Base-by-base conservation (phyloP, 768 basidiomycete species). In the Trametes coccinea region DNA sequence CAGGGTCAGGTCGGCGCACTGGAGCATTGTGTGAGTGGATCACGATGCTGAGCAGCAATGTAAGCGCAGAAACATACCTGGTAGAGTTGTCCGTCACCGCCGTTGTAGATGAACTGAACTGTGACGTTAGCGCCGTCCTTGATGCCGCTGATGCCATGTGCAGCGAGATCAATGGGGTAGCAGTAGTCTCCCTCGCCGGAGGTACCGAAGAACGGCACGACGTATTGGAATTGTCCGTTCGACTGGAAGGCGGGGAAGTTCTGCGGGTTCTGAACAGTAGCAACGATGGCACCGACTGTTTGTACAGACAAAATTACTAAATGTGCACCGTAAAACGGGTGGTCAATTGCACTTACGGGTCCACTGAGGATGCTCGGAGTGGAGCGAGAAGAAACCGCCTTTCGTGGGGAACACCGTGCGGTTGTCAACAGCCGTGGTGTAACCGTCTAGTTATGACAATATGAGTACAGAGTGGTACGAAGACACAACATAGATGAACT, bases 1-100 rank as follows among this genome's bases (percentile, higher is more conserved):
- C 34, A 95, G 76, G 17, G 87, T 86, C 66, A 95, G 72, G 74
- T 95, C 93, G 40, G 93, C 82, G 70, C 92, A 95, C 89, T 93
- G 68, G 6, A 33, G 5, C 10, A 43, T 13, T 4, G n/a, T 10
- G 3, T 11, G 13, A 41, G 13, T 11, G 4, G 11, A 17, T 3
- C 8, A 22, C 22, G 22, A 22, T 22, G 22, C 22, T 56, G 27
- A 47, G 46, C 11, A 30, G 17, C 41, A 1, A 17, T 10, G 33
- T 49, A 5, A 5, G 13, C 45, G 29, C 50, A 30, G 16, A 4
- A 69, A 46, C 74, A 45, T 67, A 83, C 89, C 79, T 93, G 90
- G 75, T 80, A 92, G 7, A 95, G 79, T 31, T 69, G 49, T 22
- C 85, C 86, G 69, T 94, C 92, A 39, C 90, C 90, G 43, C 89